Evolutionary conservation across 2,329 filamentous ascomycete species (phyloP).

Genomic region (Teratosphaeria viscida): DNA sequence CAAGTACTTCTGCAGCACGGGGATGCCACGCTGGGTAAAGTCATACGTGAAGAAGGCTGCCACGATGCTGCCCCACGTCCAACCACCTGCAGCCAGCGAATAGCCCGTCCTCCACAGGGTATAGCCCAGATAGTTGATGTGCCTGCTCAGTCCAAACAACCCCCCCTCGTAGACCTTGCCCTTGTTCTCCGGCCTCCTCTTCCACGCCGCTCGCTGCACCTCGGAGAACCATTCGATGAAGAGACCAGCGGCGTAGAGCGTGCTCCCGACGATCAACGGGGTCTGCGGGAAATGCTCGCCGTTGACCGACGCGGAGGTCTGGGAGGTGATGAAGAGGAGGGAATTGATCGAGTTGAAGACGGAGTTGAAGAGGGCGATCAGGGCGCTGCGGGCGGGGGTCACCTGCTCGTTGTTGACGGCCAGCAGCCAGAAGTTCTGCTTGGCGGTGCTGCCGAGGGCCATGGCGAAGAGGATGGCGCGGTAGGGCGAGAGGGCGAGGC

Average conservation of each 20-base stretch:
- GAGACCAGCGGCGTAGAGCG: constrained; percentile 43
- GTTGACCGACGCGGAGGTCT: constrained; percentile 36
- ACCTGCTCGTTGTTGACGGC: constrained; percentile 42
- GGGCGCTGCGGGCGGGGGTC: constrained; percentile 30
- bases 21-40: constrained; percentile 31
- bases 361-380: constrained; percentile 44
- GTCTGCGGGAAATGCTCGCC: constrained; percentile 32
- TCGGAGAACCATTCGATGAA: constrained; percentile 46
- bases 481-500: constrained; percentile 39
- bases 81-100: constrained; percentile 39
- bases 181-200: constrained; percentile 40
- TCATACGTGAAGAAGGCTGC: constrained; percentile 35
- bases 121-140: constrained; percentile 47
- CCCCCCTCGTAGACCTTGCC: constrained; percentile 43
- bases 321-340: constrained; percentile 42
- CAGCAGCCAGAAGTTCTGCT: constrained; percentile 47
- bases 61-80: constrained; percentile 32
- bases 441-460: constrained; percentile 41
- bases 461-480: constrained; percentile 43
- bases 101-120: constrained; percentile 42
- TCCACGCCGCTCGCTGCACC: constrained; percentile 45
- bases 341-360: constrained; percentile 46
- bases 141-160: constrained; percentile 39
- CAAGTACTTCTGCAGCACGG: constrained; percentile 42
- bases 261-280: constrained; percentile 38